Evolutionary conservation across 1,139 yeast genomes (phyloP).

Genomic region (Candida glucosophila): DNA sequence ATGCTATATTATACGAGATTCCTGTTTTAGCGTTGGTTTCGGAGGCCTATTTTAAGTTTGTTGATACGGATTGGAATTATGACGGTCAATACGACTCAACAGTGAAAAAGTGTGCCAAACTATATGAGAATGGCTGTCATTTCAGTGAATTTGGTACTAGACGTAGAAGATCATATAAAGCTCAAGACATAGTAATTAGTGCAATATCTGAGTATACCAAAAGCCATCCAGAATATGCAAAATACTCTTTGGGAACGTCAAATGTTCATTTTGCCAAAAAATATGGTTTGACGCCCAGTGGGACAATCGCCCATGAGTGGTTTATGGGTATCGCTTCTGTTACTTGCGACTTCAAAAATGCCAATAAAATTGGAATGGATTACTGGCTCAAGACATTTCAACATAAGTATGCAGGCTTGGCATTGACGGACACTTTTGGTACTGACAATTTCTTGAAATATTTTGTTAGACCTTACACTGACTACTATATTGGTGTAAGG

Average conservation of each 20-base stretch:
- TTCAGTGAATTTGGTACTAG: conserved; percentile 96
- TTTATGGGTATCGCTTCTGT: conserved; percentile 96
- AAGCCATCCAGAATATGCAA: conserved; percentile 15
- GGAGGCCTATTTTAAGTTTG: conserved; percentile 85
- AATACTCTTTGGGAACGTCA: conserved; percentile 70
- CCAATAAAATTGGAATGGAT: conserved; percentile 75
- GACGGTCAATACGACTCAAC: conserved; percentile 70
- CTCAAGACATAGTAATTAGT: conserved; percentile 67
- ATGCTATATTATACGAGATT: conserved; percentile 83
- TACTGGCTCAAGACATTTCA: conserved; percentile 85
- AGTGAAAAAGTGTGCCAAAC: conserved; percentile 40
- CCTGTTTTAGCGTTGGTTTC: conserved; percentile 80
- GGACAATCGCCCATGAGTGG: conserved; percentile 99
- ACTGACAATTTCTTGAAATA: conserved; percentile 65
- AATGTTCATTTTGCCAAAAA: conserved; percentile 75
- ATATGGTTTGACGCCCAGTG: conserved; percentile 66
- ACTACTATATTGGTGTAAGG: conserved; percentile 82
- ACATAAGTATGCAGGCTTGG: conserved; percentile 71
- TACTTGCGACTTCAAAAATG: conserved; percentile 65
- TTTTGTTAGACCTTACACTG: conserved; percentile 63
- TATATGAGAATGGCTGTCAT: conserved; percentile 49
- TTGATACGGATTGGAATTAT: conserved; percentile 81
- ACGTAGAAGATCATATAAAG: conserved; percentile 70
- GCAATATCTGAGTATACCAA: conserved; percentile 50
- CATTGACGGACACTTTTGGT: conserved; percentile 97